Conservation (phyloP, 352 stramenopile genomes). For the Phytopythium litorale region DNA sequence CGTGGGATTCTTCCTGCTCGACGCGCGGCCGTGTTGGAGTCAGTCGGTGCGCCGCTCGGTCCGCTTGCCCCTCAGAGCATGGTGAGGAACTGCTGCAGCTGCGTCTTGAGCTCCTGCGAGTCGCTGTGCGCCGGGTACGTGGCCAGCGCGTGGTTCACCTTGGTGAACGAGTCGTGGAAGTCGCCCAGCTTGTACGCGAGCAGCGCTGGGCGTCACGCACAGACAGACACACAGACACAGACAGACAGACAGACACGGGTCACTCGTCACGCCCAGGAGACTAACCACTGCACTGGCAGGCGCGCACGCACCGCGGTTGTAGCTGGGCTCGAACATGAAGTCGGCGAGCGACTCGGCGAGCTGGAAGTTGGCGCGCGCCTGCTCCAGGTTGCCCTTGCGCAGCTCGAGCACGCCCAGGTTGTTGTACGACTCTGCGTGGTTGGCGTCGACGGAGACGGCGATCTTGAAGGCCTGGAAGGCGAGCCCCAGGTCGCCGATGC, state of each 20-base stretch:
- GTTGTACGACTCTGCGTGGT: constrained; percentile 91
- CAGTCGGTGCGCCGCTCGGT: neutral
- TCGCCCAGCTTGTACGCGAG: constrained; percentile 89
- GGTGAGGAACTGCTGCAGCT: constrained; percentile 80
- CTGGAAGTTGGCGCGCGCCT: constrained; percentile 82
- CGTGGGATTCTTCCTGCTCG: constrained; percentile 1
- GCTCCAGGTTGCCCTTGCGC: constrained; percentile 85
- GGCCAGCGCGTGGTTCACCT: constrained; percentile 77
- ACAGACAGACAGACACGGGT: neutral
- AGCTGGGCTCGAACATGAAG: constrained; percentile 91
- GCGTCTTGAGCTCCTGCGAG: constrained; percentile 87
- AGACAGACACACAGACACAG: constrained; percentile 1
- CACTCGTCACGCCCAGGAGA: too few species aligned
- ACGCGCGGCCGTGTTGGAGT: neutral
- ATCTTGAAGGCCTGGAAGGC: constrained; percentile 95
- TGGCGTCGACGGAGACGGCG: constrained; percentile 86
- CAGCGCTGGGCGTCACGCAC: constrained; percentile 43
- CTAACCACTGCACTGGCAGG: neutral
- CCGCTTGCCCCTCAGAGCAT: constrained; percentile 41
- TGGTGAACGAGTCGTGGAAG: constrained; percentile 88
- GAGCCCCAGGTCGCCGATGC: constrained; percentile 90
- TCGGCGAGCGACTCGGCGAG: constrained; percentile 72
- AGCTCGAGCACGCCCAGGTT: constrained; percentile 91
- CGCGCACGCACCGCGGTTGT: constrained; percentile 69
- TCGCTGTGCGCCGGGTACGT: constrained; percentile 84